Conservation (phyloP, 2,329 filamentous ascomycete genomes). For the Colletotrichum lupini region DNA sequence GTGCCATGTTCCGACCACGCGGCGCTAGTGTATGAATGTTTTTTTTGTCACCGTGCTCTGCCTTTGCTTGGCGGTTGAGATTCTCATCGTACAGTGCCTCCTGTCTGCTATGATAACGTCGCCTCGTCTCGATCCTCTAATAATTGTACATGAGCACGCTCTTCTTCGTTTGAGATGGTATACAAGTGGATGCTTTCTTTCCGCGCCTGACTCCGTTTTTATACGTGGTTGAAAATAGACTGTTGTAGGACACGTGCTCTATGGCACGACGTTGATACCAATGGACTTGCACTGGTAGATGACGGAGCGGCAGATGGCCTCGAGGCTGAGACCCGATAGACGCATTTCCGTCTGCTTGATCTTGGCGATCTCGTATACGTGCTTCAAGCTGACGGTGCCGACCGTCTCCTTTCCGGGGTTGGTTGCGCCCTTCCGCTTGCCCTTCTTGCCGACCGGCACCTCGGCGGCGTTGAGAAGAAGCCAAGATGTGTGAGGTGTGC, state of each 20-base stretch:
- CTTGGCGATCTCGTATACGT: slow-evolving; percentile 97
- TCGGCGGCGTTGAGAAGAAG: slow-evolving; percentile 87
- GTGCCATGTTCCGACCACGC: slow-evolving; percentile 16
- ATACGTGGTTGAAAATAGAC: slow-evolving; percentile 13
- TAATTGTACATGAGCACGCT: slow-evolving; percentile 28
- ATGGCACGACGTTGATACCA: slow-evolving; percentile 78
- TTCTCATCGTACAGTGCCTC: slow-evolving; percentile 32
- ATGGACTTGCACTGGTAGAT: slow-evolving; percentile 82
- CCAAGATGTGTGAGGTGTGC: slow-evolving; percentile 94
- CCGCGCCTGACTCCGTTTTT: slow-evolving; percentile 30
- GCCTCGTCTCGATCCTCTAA: slow-evolving; percentile 2
- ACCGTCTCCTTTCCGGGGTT: slow-evolving; percentile 81
- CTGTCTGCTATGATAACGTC: slow-evolving; percentile 2
- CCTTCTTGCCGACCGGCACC: slow-evolving; percentile 77
- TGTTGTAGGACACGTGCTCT: not conserved
- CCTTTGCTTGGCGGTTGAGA: slow-evolving; percentile 6
- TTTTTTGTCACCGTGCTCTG: not conserved
- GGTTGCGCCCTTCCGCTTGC: slow-evolving; percentile 80
- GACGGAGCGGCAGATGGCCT: slow-evolving; percentile 78
- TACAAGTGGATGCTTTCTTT: slow-evolving; percentile 24
- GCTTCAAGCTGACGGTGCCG: slow-evolving; percentile 91
- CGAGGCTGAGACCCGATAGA: slow-evolving; percentile 76
- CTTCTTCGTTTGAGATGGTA: slow-evolving; percentile 26
- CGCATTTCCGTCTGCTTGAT: slow-evolving; percentile 88
- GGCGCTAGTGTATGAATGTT: slow-evolving; percentile 14